phyloP scores from a whole-genome alignment of 2,329 filamentous ascomycete species.

The Cytospora mali region DNA sequence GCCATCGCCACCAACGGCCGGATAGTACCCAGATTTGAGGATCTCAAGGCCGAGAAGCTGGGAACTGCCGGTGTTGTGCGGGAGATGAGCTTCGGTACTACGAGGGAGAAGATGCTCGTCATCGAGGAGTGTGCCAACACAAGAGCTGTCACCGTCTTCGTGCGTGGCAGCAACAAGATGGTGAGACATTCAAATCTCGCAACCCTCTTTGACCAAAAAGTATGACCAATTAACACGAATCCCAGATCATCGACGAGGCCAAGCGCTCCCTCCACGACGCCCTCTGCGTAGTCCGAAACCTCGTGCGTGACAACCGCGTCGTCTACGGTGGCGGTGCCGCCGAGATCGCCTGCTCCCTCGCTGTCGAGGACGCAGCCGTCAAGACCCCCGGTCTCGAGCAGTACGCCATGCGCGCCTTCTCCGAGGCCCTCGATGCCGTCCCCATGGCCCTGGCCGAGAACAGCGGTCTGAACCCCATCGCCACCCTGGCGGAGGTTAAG shows the following conservation, averaged over 20 bases:
- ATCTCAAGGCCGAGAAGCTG: conserved; percentile 87
- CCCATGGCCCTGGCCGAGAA: conserved; percentile 98
- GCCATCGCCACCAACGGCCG: conserved; percentile 97
- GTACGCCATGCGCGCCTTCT: conserved; percentile 97
- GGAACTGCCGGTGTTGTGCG: conserved; percentile 86
- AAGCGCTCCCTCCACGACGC: conserved; percentile 97
- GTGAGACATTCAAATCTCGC: conserved; percentile 51
- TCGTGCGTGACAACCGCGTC: conserved; percentile 93
- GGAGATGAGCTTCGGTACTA: conserved; percentile 96
- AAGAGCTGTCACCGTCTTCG: conserved; percentile 92
- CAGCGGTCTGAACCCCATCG: conserved; percentile 92
- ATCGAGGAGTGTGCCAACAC: conserved; percentile 99
- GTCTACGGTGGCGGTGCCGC: conserved; percentile 97
- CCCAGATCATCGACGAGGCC: conserved; percentile 95
- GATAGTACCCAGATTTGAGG: conserved; percentile 96
- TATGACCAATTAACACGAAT: conserved; percentile 25
- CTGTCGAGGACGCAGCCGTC: conserved; percentile 91
- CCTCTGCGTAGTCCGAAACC: conserved; percentile 94
- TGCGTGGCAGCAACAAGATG: conserved; percentile 99
- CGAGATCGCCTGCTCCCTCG: conserved; percentile 94
- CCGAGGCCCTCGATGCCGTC: conserved; percentile 89
- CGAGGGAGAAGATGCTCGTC: conserved; percentile 98
- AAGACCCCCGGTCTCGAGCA: conserved; percentile 97
- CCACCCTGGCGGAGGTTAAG: conserved; percentile 93
- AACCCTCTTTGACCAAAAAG: conserved; percentile 7